phyloP scores from a whole-genome alignment of 169 alveolate species.

The Cryptosporidium ubiquitum region DNA sequence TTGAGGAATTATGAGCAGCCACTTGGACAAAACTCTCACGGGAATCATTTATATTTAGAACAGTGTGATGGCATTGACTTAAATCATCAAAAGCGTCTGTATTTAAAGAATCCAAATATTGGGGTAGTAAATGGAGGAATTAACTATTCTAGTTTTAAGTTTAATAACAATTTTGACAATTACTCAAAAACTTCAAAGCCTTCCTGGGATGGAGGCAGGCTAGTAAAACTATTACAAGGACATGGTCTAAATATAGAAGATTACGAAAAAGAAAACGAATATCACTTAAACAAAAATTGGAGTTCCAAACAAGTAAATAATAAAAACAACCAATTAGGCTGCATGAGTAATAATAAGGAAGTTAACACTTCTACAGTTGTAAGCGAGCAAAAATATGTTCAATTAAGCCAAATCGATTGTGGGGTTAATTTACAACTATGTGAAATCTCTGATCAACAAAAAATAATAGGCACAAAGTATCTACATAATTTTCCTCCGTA shows the following conservation, averaged over 20 bases:
- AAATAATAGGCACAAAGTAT: background rate
- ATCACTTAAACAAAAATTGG: constrained; percentile 3
- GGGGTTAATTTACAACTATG: background rate
- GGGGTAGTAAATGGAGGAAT: background rate
- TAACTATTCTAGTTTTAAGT: constrained; percentile 8
- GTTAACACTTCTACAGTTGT: background rate
- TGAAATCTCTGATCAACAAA: background rate
- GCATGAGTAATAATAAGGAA: background rate
- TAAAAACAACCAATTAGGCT: background rate
- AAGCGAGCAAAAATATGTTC: background rate
- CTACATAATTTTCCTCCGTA: background rate
- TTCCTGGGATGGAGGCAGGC: constrained; percentile 74
- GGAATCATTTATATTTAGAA: background rate
- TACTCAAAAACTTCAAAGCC: constrained; percentile 33
- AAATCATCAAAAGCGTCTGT: constrained; percentile 37
- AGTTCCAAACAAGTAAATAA: constrained; percentile 23
- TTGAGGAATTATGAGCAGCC: constrained; percentile 61
- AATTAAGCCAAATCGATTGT: background rate
- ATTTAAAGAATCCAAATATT: constrained; percentile 15
- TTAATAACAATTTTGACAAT: constrained; percentile 17
- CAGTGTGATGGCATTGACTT: background rate
- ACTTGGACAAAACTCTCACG: background rate
- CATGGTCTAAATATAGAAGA: constrained; percentile 60
- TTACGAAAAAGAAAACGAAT: constrained; percentile 18
- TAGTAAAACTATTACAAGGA: constrained; percentile 70